Evolutionary conservation across 2,329 filamentous ascomycete species (phyloP), one percentile per base, ranked within the genome.

Genomic region (Simplicillium sp.): DNA sequence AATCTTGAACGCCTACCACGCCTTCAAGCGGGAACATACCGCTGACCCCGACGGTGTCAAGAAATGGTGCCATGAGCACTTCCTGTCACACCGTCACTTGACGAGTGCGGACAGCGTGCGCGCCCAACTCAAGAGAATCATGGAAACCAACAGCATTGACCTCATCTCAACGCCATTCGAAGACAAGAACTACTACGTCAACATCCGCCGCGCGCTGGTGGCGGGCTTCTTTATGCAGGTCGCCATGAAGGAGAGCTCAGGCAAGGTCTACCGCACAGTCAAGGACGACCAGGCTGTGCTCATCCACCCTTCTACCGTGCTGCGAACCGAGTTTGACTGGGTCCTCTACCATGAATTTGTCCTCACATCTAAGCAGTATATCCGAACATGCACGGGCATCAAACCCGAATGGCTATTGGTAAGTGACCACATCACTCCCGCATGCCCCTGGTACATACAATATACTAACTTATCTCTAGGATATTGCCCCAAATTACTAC

Each of bases 181-280:
- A 54, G 82, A 97, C 67, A 95, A 94, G 71, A 87, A 94, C 57
- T 98, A 98, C 70, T 98, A 97, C 65, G 87, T 80, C 60, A 98
- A 98, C 62, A 98, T 98, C 54, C 85, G 90, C 35, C 82, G 88
- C 31, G 90, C 92, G 8, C 75, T 98, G 12, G 83, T 96, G 11
- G 77, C 89, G 1, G 92, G 94, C 29, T 98, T 98, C 74, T 98
- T 98, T 73, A 98, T 98, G 92, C 92, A 98, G 61, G 87, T 97
- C 16, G 94, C 92, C 44, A 96, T 94, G 79, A 87, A 84, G 58
- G 88, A 97, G 56, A 79, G 77, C 39, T 82, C 77, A 25, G 85
- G 86, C 56, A 97, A 97, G 72, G 78, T 86, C 34, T 98, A 98
- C 66, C 80, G 82, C 48, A 98, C 92, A 2, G 83, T 98, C 60